phyloP scores from a whole-genome alignment of 2,329 filamentous ascomycete species.

The Pseudogymnoascus sp. region DNA sequence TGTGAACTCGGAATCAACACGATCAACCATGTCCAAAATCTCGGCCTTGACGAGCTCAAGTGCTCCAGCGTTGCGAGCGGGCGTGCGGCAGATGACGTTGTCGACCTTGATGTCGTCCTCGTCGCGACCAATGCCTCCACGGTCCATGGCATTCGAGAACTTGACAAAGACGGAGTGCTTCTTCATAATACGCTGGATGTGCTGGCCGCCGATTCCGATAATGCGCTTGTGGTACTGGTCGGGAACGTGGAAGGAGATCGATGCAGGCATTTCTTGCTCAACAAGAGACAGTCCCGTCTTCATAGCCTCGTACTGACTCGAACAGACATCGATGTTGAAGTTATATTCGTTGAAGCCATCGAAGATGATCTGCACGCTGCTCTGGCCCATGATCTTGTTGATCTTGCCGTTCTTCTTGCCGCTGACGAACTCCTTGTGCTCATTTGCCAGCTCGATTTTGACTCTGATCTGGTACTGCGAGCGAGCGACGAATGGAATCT shows the following conservation, averaged over 20 bases:
- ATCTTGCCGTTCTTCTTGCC: constrained; percentile 99
- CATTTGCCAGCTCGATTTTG: constrained; percentile 97
- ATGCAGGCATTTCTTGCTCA: constrained; percentile 98
- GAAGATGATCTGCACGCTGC: constrained; percentile 98
- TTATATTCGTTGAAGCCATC: constrained; percentile 99
- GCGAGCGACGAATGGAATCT: constrained; percentile 80
- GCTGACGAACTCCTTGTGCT: constrained; percentile 98
- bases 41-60: constrained; percentile 96
- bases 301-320: constrained; percentile 83
- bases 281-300: constrained; percentile 88
- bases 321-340: constrained; percentile 98
- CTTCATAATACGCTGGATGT: constrained; percentile 99
- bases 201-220: constrained; percentile 95
- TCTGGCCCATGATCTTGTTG: constrained; percentile 99
- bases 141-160: constrained; percentile 98
- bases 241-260: constrained; percentile 97
- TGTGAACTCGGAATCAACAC: constrained; percentile 80
- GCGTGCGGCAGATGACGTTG: constrained; percentile 97
- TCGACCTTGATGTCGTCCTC: constrained; percentile 98
- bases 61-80: constrained; percentile 92
- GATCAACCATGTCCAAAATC: constrained; percentile 98
- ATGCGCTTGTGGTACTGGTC: constrained; percentile 99
- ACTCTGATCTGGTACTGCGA: constrained; percentile 89
- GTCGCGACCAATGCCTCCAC: constrained; percentile 82
- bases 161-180: constrained; percentile 99